Evolutionary conservation across 768 basidiomycete species (phyloP).

Genomic region (Pholiota microspora): DNA sequence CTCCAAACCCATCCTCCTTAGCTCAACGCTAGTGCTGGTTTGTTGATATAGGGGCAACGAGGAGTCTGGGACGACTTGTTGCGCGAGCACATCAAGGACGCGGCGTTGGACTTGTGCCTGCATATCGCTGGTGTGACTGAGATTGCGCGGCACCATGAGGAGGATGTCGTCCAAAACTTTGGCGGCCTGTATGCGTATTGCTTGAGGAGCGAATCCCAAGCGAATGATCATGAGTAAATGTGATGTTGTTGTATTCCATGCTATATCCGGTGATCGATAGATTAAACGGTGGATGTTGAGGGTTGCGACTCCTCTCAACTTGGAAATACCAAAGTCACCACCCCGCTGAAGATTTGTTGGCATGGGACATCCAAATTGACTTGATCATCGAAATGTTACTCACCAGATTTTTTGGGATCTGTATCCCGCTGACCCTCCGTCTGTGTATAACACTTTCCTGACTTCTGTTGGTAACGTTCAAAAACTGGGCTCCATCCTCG

Average conservation of each 20-base stretch:
- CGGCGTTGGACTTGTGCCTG: constrained; percentile 75
- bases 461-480: constrained; percentile 23
- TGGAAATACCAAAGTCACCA: constrained; percentile 91
- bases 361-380: constrained; percentile 2
- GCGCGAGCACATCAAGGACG: constrained; percentile 80
- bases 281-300: constrained; percentile 89
- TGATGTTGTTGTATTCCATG: constrained; percentile 78
- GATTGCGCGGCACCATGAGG: constrained; percentile 69
- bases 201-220: constrained; percentile 64
- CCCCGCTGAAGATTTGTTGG: constrained; percentile 47
- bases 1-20: constrained; percentile 86
- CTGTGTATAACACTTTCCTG: constrained; percentile 43
- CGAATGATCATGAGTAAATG: constrained; percentile 81
- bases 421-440: constrained; percentile 85
- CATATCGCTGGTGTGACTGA: constrained; percentile 55
- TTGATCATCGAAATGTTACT: constrained; percentile 20
- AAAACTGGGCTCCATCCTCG: constrained; percentile 33
- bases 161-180: constrained; percentile 85
- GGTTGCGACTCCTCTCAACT: constrained; percentile 74
- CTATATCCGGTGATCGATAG: constrained; percentile 75
- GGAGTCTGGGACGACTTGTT: constrained; percentile 65
- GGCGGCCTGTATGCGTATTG: constrained; percentile 87
- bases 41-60: constrained; percentile 28
- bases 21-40: constrained; percentile 60
- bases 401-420: constrained; percentile 75